Conservation (phyloP, 1,284 basidiomycete species). For the Fomitopsis palustris region DNA sequence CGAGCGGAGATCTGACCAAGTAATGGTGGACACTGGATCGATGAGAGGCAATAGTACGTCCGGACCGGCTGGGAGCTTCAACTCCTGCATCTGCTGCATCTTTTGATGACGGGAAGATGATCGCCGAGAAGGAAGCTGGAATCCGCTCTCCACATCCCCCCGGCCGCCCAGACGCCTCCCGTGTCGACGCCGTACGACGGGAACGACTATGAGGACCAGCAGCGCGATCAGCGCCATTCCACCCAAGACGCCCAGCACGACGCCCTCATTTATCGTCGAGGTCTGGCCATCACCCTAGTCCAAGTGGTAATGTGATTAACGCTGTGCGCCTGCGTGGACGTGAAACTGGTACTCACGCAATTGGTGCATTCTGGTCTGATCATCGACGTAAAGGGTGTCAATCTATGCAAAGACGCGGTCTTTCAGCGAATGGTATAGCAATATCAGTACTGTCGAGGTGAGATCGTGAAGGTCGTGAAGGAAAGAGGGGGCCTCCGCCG, state of each 20-base stretch:
- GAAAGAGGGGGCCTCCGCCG: neutral
- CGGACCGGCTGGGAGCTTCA: conserved; percentile 18
- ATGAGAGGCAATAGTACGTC: conserved; percentile 23
- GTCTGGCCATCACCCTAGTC: conserved; percentile 3
- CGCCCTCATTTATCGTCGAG: conserved; percentile 15
- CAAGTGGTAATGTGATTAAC: conserved; percentile 21
- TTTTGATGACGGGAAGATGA: conserved; percentile 26
- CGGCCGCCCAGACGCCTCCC: conserved; percentile 1
- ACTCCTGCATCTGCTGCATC: conserved; percentile 9
- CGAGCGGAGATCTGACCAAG: conserved; percentile 26
- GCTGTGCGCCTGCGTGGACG: conserved; percentile 16
- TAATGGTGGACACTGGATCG: conserved; percentile 25
- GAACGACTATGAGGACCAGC: conserved; percentile 20
- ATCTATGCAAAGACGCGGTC: neutral
- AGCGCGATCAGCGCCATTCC: conserved; percentile 21
- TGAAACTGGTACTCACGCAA: conserved; percentile 18
- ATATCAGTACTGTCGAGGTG: neutral
- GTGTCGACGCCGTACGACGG: conserved; percentile 17
- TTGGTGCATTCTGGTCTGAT: conserved; percentile 17
- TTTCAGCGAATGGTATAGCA: neutral
- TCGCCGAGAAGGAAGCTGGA: conserved; percentile 22
- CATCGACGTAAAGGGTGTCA: neutral
- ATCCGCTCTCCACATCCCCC: conserved; percentile 6
- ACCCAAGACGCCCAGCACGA: conserved; percentile 24
- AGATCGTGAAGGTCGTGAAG: neutral